Conservation (phyloP, 345 rosid species). For the Salix viminalis region DNA sequence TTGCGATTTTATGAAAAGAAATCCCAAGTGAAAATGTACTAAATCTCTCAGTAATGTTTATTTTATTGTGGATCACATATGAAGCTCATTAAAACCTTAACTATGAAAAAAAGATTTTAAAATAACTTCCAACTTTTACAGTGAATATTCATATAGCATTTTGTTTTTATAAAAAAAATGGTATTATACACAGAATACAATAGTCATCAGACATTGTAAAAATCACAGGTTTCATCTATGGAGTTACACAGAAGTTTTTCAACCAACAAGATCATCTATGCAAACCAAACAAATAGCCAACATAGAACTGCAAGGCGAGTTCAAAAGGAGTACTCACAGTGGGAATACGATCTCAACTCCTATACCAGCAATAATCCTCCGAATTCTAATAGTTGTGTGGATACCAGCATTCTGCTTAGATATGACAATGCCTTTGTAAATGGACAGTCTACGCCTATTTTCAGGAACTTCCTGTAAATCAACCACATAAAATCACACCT, state of each 20-base stretch:
- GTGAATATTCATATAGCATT: not conserved
- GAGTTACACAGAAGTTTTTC: not conserved
- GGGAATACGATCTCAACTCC: constrained; percentile 82
- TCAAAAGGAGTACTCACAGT: constrained; percentile 38
- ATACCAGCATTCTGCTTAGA: constrained; percentile 85
- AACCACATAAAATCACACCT: constrained; percentile 18
- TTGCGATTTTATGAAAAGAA: not conserved
- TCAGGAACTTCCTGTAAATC: constrained; percentile 68
- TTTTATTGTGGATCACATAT: not conserved
- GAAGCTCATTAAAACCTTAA: not conserved
- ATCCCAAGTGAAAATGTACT: not conserved
- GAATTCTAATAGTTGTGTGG: constrained; percentile 75
- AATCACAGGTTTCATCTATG: not conserved
- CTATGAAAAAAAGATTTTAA: not conserved
- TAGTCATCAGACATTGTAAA: not conserved
- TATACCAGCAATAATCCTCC: constrained; percentile 77
- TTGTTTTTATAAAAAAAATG: not conserved
- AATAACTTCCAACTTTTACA: not conserved
- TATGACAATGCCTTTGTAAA: constrained; percentile 82
- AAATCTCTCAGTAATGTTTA: not conserved
- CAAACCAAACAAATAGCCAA: not conserved
- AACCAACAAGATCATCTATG: not conserved
- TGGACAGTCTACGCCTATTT: constrained; percentile 67
- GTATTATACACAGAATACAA: not conserved
- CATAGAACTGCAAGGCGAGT: not conserved